These are phyloP conservation scores for Leavenworthia alabamica DNA, from an alignment of 345 rosid genomes.

Conservation along the genomic window DNA sequence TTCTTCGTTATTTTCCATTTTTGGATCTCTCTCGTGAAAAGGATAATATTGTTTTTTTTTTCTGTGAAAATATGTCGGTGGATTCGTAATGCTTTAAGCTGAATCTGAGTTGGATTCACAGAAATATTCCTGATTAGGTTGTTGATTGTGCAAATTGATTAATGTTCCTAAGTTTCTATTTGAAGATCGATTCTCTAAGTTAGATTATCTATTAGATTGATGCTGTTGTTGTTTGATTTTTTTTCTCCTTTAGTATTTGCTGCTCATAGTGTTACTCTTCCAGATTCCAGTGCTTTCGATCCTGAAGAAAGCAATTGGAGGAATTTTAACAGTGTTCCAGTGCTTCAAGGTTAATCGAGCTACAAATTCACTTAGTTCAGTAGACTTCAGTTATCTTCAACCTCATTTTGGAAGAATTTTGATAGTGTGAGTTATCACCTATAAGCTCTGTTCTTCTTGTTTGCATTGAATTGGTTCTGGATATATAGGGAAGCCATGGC, in stretches of 20 bases:
- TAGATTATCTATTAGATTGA: background rate
- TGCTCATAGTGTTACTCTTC: background rate
- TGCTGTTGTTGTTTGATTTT: background rate
- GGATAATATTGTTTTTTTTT: background rate
- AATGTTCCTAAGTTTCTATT: background rate
- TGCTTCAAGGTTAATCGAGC: background rate
- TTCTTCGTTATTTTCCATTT: background rate
- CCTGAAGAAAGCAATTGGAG: background rate
- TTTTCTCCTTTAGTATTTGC: background rate
- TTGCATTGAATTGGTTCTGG: background rate
- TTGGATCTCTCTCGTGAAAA: conserved; percentile 12
- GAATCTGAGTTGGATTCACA: conserved; percentile 8
- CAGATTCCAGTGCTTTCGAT: background rate
- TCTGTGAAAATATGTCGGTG: background rate
- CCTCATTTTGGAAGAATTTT: background rate
- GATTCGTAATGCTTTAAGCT: background rate
- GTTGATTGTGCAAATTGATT: background rate
- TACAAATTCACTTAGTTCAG: background rate
- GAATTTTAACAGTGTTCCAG: background rate
- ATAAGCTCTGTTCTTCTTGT: background rate
- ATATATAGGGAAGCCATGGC: conserved; percentile 37
- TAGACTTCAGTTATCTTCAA: conserved; percentile 2
- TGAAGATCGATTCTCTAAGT: background rate
- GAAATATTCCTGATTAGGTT: background rate
- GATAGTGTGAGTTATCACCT: conserved; percentile 2